Conservation (phyloP, 2,329 filamentous ascomycete genomes). For the Orbilia blumenaviensis region DNA sequence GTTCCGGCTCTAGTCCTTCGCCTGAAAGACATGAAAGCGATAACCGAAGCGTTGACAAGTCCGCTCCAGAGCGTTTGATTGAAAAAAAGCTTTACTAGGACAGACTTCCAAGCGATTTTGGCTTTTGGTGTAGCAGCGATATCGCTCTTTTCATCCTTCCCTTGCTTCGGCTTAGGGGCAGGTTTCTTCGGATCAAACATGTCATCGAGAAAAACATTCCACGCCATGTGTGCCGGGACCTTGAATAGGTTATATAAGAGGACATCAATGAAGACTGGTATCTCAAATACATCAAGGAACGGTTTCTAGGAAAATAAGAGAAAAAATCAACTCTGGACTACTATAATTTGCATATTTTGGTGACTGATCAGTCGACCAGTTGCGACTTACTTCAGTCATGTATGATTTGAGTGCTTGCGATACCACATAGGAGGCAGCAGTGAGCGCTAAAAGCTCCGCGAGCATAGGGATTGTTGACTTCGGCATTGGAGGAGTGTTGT, state of each 20-base stretch:
- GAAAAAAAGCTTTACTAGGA: constrained; percentile 40
- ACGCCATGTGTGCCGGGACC: constrained; percentile 39
- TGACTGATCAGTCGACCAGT: background rate
- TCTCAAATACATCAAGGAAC: constrained; percentile 41
- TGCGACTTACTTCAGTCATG: constrained; percentile 21
- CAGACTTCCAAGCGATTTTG: constrained; percentile 34
- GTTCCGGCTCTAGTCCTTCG: constrained; percentile 30
- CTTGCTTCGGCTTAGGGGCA: background rate
- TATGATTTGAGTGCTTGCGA: constrained; percentile 46
- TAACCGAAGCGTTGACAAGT: constrained; percentile 39
- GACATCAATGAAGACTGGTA: constrained; percentile 41
- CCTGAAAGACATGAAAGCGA: constrained; percentile 48
- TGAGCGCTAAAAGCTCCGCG: constrained; percentile 43
- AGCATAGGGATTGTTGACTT: constrained; percentile 43
- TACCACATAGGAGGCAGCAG: constrained; percentile 45
- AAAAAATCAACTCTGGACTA: background rate
- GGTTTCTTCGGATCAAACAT: constrained; percentile 37
- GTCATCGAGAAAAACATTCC: constrained; percentile 47
- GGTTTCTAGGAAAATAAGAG: constrained; percentile 23
- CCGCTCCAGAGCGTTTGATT: constrained; percentile 46
- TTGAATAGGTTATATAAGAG: constrained; percentile 45
- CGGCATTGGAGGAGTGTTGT: constrained; percentile 2
- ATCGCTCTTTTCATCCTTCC: constrained; percentile 2
- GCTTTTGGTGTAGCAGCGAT: background rate
- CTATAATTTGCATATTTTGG: background rate